Evolutionary conservation across 164 flowering plant genomes (phyloP).

Genomic region (Houttuynia cordata): DNA sequence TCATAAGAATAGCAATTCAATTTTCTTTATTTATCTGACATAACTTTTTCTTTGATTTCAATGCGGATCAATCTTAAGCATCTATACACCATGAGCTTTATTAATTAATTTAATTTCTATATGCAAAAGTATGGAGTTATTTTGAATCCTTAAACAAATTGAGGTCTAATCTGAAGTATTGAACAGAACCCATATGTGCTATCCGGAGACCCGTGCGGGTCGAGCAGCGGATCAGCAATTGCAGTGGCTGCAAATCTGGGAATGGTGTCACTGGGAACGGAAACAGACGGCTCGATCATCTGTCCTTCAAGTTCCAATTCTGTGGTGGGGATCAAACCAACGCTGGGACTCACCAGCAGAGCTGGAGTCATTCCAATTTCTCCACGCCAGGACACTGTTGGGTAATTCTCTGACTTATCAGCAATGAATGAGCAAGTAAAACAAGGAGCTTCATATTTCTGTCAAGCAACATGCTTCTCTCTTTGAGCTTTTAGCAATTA

Average conservation of each 20-base stretch:
- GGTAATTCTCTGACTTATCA: conserved; percentile 2
- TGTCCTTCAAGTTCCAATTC: conserved; percentile 4
- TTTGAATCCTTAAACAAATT: too few relatives aligned
- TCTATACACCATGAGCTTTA: too few relatives aligned
- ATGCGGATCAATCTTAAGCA: too few relatives aligned
- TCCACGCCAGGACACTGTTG: conserved; percentile 14
- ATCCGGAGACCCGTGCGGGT: conserved; percentile 19
- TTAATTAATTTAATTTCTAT: too few relatives aligned
- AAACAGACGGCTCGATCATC: conserved; percentile 17
- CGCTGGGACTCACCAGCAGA: conserved; percentile 19
- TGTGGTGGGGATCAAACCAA: conserved; percentile 23
- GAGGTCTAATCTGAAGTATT: too few relatives aligned
- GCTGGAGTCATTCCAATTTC: conserved; percentile 15
- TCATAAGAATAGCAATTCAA: too few relatives aligned
- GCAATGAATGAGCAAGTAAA: too few relatives aligned
- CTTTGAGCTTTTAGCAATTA: background rate
- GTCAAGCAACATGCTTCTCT: background rate
- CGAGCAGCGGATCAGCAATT: conserved; percentile 35
- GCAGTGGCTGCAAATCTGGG: conserved; percentile 32
- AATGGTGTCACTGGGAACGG: conserved; percentile 27
- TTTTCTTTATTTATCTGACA: too few relatives aligned
- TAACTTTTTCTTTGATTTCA: too few relatives aligned
- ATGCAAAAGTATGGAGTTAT: too few relatives aligned
- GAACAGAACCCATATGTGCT: conserved; percentile 25
- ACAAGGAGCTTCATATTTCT: too few relatives aligned